Base-by-base conservation (phyloP, 805 yeast species). In the Grigorovia jiainica region DNA sequence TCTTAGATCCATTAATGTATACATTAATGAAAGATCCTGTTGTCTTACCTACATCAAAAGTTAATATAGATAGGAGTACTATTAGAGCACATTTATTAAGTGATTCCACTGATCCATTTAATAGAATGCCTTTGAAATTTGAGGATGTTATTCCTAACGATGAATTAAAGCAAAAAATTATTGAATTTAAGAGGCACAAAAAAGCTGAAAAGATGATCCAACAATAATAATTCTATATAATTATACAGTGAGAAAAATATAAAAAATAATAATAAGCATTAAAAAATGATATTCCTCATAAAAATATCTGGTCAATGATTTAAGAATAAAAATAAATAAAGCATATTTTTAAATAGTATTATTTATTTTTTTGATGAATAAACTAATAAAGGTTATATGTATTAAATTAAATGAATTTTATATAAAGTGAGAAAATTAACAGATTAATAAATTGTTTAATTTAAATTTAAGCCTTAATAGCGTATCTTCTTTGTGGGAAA, bases 401-500 rank as follows among this genome's bases (percentile, higher is more conserved):
- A 25, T 34, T 34, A 31, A 40, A 27, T 33, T 32, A 33, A 34
- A 34, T 25, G 39, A 24, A 33, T 24, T 35, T 19, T 36, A 34
- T 35, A 19, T 25, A n/a, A 41, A 39, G 36, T 27, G 34, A 19
- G 25, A 36, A n/a, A 37, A n/a, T 30, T 35, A 25, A 33, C 27
- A 24, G 27, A 24, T 10, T 32, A 32, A 32, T 32, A 16, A 32
- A 32, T 32, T 32, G n/a, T 10, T 32, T 32, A 16, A 32, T 32
- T 38, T 38, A 34, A 34, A 36, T 55, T 79, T 83, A 90, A 77
- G 97, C 98, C 83, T 90, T 90, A 78, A 92, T 85, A 71, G 97
- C 98, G 76, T 76, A 92, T 76, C 83, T 84, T 82, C 95, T 87
- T 77, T 83, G 90, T 71, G 99, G 97, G 95, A 82, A 87, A 73